Conservation (phyloP, 2,329 filamentous ascomycete genomes). For the Claviceps sp. region DNA sequence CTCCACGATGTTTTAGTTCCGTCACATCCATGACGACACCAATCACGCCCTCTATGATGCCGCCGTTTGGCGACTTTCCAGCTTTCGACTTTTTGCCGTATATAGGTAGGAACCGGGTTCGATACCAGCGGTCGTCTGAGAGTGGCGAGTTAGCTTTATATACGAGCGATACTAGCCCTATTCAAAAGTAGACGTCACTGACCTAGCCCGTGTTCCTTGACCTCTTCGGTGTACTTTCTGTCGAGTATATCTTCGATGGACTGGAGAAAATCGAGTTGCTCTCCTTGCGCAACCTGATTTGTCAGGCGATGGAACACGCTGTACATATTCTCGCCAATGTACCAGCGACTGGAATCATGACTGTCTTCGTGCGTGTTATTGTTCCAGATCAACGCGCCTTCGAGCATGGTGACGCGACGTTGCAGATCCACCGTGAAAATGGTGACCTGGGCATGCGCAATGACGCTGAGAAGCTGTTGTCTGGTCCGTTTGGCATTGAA, state of each 20-base stretch:
- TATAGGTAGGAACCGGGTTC: conserved; percentile 58
- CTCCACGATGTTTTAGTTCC: conserved; percentile 51
- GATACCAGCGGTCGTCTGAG: conserved; percentile 50
- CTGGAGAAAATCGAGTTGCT: conserved; percentile 35
- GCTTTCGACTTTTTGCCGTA: conserved; percentile 41
- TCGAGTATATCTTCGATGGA: conserved; percentile 52
- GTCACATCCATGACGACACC: conserved; percentile 73
- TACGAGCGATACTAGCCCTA: not conserved
- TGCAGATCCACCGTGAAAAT: conserved; percentile 59
- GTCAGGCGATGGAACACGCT: conserved; percentile 45
- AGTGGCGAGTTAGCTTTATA: not conserved
- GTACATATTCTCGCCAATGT: conserved; percentile 49
- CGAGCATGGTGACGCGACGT: conserved; percentile 51
- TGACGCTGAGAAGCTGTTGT: conserved; percentile 59
- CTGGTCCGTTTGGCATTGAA: conserved; percentile 51
- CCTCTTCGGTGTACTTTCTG: conserved; percentile 45
- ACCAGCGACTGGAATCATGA: conserved; percentile 30
- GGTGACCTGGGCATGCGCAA: conserved; percentile 62
- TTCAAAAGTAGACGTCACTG: conserved; percentile 11
- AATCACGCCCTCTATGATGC: conserved; percentile 56
- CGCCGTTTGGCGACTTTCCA: conserved; percentile 29
- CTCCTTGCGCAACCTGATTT: conserved; percentile 27
- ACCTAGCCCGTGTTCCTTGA: conserved; percentile 49
- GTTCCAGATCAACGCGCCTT: conserved; percentile 51
- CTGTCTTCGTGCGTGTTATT: conserved; percentile 25